phyloP scores from a whole-genome alignment of 2,329 filamentous ascomycete genomes.

The Keithomyces neogunnii region DNA sequence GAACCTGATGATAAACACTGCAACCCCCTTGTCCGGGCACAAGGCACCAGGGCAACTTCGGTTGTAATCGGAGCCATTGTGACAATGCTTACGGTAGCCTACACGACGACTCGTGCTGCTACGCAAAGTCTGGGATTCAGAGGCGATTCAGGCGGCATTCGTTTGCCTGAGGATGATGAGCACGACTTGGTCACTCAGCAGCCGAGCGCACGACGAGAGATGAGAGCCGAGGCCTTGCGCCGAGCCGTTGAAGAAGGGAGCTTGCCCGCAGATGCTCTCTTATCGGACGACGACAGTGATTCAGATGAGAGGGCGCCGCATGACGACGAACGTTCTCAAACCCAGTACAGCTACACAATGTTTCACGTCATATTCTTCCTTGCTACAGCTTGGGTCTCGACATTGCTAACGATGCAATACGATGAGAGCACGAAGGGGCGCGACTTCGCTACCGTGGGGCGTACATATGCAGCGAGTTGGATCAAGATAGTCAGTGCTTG shows the following conservation, averaged over 20 bases:
- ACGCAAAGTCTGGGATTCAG: constrained; percentile 79
- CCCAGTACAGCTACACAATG: constrained; percentile 91
- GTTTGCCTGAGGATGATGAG: constrained; percentile 62
- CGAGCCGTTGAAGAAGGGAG: constrained; percentile 89
- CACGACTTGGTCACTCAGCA: constrained; percentile 86
- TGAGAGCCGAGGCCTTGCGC: constrained; percentile 85
- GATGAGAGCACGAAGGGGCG: constrained; percentile 52
- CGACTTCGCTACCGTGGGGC: constrained; percentile 84
- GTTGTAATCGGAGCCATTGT: constrained; percentile 89
- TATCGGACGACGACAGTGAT: constrained; percentile 64
- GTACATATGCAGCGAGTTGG: constrained; percentile 97
- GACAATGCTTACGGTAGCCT: constrained; percentile 93
- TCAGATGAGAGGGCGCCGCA: constrained; percentile 54
- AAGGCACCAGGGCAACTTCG: constrained; percentile 81
- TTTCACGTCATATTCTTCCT: constrained; percentile 99
- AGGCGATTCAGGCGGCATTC: constrained; percentile 42
- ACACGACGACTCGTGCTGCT: constrained; percentile 92
- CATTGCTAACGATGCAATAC: constrained; percentile 70
- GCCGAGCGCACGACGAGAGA: constrained; percentile 70
- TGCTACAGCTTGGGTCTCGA: constrained; percentile 92
- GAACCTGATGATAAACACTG: constrained; percentile 89
- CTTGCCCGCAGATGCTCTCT: constrained; percentile 79
- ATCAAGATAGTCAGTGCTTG: constrained; percentile 97
- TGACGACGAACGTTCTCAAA: constrained; percentile 81
- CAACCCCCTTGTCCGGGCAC: constrained; percentile 82